Conservation (phyloP, 2,329 filamentous ascomycete genomes). For the Hymenotorrendiella dingleyae region DNA sequence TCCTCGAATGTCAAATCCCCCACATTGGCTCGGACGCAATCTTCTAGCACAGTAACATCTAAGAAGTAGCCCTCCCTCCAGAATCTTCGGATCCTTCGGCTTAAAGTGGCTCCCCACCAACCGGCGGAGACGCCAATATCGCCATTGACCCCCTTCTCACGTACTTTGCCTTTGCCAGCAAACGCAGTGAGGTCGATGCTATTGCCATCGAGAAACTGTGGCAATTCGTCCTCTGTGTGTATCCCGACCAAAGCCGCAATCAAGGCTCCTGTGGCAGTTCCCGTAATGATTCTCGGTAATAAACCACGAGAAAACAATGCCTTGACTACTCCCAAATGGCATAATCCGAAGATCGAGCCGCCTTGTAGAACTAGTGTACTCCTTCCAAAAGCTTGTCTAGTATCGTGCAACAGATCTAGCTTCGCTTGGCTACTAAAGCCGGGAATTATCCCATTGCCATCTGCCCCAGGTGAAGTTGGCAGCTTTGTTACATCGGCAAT, state of each 20-base stretch:
- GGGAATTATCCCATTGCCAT: constrained; percentile 32
- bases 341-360: constrained; percentile 85
- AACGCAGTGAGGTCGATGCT: constrained; percentile 82
- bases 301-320: constrained; percentile 75
- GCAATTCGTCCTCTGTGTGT: constrained; percentile 79
- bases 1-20: constrained; percentile 91
- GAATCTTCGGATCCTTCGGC: constrained; percentile 63
- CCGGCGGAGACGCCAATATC: constrained; percentile 33
- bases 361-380: constrained; percentile 83
- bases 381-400: constrained; percentile 79
- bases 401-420: constrained; percentile 80
- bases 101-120: constrained; percentile 49
- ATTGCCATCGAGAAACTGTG: constrained; percentile 68
- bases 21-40: constrained; percentile 78
- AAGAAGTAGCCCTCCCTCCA: constrained; percentile 74
- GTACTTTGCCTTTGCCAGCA: constrained; percentile 34
- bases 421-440: constrained; percentile 49
- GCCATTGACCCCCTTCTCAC: constrained; percentile 29
- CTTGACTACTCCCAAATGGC: constrained; percentile 85
- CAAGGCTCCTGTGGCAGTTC: constrained; percentile 82
- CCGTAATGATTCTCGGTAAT: constrained; percentile 83
- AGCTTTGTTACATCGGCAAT: constrained; percentile 69
- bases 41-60: constrained; percentile 74
- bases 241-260: constrained; percentile 85
- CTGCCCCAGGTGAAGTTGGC: constrained; percentile 46